phyloP scores from a whole-genome alignment of 306 rosid species.

The Luffa acutangula region DNA sequence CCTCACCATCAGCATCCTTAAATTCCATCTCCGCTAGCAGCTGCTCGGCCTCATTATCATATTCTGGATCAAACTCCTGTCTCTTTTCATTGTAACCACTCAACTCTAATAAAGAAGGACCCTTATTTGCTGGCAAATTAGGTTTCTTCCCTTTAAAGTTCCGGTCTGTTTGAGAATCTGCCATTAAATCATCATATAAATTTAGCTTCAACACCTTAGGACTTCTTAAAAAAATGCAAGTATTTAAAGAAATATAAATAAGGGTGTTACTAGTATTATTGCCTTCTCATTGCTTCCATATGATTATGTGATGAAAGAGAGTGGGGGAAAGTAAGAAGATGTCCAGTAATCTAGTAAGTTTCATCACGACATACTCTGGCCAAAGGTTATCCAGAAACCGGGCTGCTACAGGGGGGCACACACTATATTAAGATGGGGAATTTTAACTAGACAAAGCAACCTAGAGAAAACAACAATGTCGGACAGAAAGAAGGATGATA shows the following conservation, averaged over 20 bases:
- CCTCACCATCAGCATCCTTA: constrained; percentile 73
- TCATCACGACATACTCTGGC: not conserved
- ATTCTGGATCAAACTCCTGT: constrained; percentile 89
- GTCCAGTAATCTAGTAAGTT: not conserved
- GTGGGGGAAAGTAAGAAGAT: not conserved
- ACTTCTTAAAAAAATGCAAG: not conserved
- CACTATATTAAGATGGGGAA: not conserved
- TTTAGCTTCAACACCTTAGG: not conserved
- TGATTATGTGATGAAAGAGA: not conserved
- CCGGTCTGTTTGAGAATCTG: constrained; percentile 68
- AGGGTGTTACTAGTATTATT: not conserved
- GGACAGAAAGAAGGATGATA: not conserved
- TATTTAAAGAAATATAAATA: not conserved
- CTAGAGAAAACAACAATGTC: not conserved
- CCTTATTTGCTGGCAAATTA: constrained; percentile 44
- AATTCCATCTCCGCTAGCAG: constrained; percentile 94
- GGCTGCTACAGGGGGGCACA: not conserved
- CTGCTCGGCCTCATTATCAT: constrained; percentile 92
- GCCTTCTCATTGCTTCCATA: not conserved
- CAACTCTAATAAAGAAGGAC: constrained; percentile 72
- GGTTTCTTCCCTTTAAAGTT: constrained; percentile 56
- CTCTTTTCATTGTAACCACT: constrained; percentile 87
- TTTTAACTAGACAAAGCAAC: not conserved
- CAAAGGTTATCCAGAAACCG: not conserved
- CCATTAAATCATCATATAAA: not conserved